phyloP scores from a whole-genome alignment of 176 grass and related monocot genomes.

The Metroxylon sagu region DNA sequence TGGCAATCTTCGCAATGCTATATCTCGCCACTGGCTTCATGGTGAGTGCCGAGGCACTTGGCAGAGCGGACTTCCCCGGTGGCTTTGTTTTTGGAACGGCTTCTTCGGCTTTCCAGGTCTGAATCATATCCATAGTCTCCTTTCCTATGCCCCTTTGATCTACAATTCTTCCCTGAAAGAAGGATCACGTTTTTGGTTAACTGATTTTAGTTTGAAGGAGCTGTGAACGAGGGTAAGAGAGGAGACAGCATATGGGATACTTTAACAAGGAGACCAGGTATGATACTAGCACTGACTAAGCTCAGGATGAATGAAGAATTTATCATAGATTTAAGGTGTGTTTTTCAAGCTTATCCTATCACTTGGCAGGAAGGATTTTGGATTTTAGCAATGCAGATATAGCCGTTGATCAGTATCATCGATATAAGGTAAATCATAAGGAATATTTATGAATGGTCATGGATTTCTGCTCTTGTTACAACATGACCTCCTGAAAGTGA shows the following conservation, averaged over 20 bases:
- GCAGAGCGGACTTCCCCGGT: conserved; percentile 70
- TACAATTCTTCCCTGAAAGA: too few relatives aligned
- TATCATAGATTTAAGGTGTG: too few relatives aligned
- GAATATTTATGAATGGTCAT: too few relatives aligned
- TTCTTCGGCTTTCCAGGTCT: conserved; percentile 87
- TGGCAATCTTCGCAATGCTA: conserved; percentile 36
- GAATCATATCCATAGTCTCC: background rate
- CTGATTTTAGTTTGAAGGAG: conserved; percentile 72
- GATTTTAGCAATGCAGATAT: conserved; percentile 95
- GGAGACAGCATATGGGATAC: conserved; percentile 93
- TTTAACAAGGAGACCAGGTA: conserved; percentile 59
- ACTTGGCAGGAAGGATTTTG: conserved; percentile 55
- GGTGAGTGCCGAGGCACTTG: conserved; percentile 39
- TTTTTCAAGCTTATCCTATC: too few relatives aligned
- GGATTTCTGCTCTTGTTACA: too few relatives aligned
- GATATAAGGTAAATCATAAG: conserved; percentile 53
- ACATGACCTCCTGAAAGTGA: too few relatives aligned
- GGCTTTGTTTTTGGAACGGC: conserved; percentile 91
- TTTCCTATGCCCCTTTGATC: background rate
- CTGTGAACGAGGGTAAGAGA: conserved; percentile 67
- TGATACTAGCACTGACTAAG: conserved; percentile 2
- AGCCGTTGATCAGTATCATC: conserved; percentile 96
- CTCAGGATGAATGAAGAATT: too few relatives aligned
- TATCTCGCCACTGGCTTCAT: conserved; percentile 43
- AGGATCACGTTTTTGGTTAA: conserved; percentile 3